Conservation (phyloP, 441 rosid genomes). For the Corymbia calophylla region DNA sequence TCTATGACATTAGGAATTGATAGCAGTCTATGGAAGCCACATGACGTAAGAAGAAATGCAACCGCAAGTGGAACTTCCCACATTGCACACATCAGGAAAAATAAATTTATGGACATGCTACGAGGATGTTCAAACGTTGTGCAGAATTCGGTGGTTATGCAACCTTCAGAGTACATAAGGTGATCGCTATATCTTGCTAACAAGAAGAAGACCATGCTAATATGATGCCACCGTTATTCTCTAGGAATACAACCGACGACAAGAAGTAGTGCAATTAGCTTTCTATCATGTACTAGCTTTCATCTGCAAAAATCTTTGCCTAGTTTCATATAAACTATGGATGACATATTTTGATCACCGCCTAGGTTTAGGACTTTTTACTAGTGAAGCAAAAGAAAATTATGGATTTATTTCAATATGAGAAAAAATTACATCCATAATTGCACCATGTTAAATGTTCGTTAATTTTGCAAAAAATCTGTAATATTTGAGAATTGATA, state of each 20-base stretch:
- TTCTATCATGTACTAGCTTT: not conserved
- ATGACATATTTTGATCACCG: not conserved
- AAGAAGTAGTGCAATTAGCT: not conserved
- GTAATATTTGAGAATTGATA: not conserved
- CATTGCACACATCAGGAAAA: not conserved
- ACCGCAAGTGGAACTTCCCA: not conserved
- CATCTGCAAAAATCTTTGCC: not conserved
- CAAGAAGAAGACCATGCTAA: not conserved
- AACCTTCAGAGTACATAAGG: not conserved
- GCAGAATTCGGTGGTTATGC: not conserved
- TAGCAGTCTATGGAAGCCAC: not conserved
- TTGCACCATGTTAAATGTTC: not conserved
- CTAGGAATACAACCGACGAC: not conserved
- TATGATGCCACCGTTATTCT: not conserved
- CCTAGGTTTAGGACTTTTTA: not conserved
- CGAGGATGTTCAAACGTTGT: not conserved
- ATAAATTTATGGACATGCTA: not conserved
- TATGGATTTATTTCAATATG: not conserved
- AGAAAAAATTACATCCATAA: not conserved
- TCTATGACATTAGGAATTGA: not conserved
- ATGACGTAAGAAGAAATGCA: not conserved
- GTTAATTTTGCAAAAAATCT: not conserved
- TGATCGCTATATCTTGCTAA: not conserved
- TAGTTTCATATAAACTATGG: not conserved
- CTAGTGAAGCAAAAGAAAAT: not conserved